Evolutionary conservation across 2,329 filamentous ascomycete genomes (phyloP).

Genomic region (Colletotrichum plurivorum): DNA sequence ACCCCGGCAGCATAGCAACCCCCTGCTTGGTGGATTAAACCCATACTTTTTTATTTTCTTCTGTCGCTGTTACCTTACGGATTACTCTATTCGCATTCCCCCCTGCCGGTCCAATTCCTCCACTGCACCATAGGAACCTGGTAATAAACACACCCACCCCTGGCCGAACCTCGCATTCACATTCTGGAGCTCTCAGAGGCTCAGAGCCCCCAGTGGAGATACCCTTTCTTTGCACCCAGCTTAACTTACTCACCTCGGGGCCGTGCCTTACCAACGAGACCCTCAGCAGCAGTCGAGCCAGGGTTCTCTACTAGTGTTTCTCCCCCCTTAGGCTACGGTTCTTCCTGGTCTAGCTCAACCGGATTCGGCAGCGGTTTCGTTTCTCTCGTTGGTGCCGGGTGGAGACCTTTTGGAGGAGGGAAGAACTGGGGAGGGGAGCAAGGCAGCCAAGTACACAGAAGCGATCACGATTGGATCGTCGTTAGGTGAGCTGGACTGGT

Average conservation of each 20-base stretch:
- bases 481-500: not conserved
- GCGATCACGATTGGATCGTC: conserved; percentile 16
- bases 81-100: conserved; percentile 16
- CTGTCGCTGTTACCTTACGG: not conserved
- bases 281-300: conserved; percentile 17
- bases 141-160: not conserved
- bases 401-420: not conserved
- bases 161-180: conserved; percentile 10
- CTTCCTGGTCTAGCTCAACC: conserved; percentile 29
- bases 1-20: conserved; percentile 6
- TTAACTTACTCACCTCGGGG: too few relatives aligned
- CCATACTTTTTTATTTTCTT: conserved; percentile 17
- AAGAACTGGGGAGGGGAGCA: not conserved
- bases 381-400: conserved; percentile 24
- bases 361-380: conserved; percentile 16
- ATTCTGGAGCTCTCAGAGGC: too few relatives aligned
- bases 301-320: conserved; percentile 5
- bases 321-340: too few relatives aligned
- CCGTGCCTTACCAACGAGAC: conserved; percentile 4
- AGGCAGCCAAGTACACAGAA: conserved; percentile 10
- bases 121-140: too few relatives aligned
- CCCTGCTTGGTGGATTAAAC: conserved; percentile 21
- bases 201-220: conserved; percentile 21
- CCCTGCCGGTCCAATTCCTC: conserved; percentile 4
- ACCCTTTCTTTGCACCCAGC: too few relatives aligned